Evolutionary conservation across 2,329 filamentous ascomycete genomes (phyloP).

Genomic region (Penicillium sclerotiorum): DNA sequence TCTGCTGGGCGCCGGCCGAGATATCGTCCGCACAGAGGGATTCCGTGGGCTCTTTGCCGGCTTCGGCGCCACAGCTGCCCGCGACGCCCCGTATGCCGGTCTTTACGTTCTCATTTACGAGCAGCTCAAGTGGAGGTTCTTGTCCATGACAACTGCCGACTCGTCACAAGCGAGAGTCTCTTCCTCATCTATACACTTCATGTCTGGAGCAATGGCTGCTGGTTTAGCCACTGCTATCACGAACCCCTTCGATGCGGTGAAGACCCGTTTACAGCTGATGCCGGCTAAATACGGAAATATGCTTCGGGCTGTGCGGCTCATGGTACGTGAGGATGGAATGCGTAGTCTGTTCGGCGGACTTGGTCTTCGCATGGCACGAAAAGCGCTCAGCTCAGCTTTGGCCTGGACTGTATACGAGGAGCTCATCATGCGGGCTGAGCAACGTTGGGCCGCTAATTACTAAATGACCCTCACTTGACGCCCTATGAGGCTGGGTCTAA

Average conservation of each 20-base stretch:
- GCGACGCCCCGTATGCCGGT: conserved; percentile 95
- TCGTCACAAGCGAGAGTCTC: conserved; percentile 25
- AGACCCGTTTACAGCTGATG: conserved; percentile 91
- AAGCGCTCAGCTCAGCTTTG: conserved; percentile 89
- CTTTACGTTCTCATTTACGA: conserved; percentile 96
- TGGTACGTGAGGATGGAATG: conserved; percentile 79
- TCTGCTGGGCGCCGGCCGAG: conserved; percentile 68
- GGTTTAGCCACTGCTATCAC: conserved; percentile 83
- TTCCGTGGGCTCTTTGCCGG: conserved; percentile 86
- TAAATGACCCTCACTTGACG: conserved; percentile 20
- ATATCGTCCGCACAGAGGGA: conserved; percentile 75
- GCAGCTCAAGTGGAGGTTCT: conserved; percentile 44
- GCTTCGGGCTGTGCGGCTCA: conserved; percentile 71
- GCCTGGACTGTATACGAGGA: conserved; percentile 99
- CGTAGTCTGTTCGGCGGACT: conserved; percentile 83
- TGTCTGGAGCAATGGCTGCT: conserved; percentile 78
- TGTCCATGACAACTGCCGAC: conserved; percentile 25
- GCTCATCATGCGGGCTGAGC: conserved; percentile 73
- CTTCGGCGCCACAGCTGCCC: conserved; percentile 87
- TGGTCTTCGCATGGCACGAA: conserved; percentile 82
- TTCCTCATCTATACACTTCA: conserved; percentile 73
- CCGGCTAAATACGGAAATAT: conserved; percentile 82
- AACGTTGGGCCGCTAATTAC: conserved; percentile 36
- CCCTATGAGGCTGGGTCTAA: no score
- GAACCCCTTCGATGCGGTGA: conserved; percentile 96